phyloP scores from a whole-genome alignment of 2,329 filamentous ascomycete species.

The Teratosphaeria pseudoeucalypti region DNA sequence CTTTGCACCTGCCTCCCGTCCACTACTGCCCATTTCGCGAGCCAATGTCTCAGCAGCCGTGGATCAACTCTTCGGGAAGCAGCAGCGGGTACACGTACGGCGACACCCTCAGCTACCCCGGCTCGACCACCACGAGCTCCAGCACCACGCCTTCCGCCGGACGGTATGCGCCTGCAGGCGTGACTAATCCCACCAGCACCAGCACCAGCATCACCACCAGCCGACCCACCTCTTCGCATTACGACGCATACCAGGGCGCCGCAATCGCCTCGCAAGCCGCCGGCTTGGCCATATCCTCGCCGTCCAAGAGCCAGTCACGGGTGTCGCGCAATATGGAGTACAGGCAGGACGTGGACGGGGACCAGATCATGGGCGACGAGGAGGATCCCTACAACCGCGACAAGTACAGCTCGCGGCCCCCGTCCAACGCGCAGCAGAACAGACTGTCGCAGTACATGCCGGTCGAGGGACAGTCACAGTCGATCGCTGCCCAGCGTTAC shows the following conservation, averaged over 20 bases:
- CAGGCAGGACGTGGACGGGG: slow-evolving; percentile 34
- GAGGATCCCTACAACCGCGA: slow-evolving; percentile 74
- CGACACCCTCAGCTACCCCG: background rate
- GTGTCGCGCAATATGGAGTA: slow-evolving; percentile 14
- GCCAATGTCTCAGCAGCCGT: background rate
- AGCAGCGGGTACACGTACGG: slow-evolving; percentile 1
- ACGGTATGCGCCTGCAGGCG: background rate
- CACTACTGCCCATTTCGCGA: background rate
- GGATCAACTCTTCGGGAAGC: slow-evolving; percentile 1
- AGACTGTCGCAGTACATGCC: slow-evolving; percentile 60
- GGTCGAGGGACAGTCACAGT: slow-evolving; percentile 49
- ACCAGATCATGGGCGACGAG: slow-evolving; percentile 72
- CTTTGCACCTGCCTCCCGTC: background rate
- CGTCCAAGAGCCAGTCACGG: slow-evolving; percentile 3
- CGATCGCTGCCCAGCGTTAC: slow-evolving; percentile 82
- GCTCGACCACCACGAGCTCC: background rate
- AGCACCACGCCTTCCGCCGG: background rate
- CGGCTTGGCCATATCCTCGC: slow-evolving; percentile 28
- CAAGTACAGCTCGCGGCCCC: slow-evolving; percentile 68
- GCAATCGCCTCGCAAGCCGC: slow-evolving; percentile 26
- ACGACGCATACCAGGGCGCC: slow-evolving; percentile 14
- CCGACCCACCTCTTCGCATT: background rate
- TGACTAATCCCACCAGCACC: background rate
- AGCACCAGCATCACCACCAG: background rate
- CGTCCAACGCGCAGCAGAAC: slow-evolving; percentile 39